phyloP scores from a whole-genome alignment of 164 flowering plant species.

The Liriodendron chinense region DNA sequence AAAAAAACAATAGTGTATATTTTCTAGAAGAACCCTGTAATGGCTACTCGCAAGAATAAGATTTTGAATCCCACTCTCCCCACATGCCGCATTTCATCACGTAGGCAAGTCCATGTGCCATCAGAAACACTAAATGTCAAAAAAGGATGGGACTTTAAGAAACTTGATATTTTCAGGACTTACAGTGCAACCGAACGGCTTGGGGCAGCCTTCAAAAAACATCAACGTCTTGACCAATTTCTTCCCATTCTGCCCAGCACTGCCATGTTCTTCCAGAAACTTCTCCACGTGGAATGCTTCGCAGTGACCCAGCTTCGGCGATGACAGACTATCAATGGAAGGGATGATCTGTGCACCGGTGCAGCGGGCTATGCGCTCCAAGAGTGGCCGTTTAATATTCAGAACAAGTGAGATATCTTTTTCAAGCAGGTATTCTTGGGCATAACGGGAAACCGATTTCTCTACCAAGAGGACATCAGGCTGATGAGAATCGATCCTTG shows the following conservation, averaged over 20 bases:
- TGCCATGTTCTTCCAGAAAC: slow-evolving; percentile 75
- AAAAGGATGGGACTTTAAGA: background rate
- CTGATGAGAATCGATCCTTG: slow-evolving; percentile 77
- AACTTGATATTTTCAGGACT: slow-evolving; percentile 24
- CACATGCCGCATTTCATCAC: background rate
- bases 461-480: slow-evolving; percentile 92
- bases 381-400: slow-evolving; percentile 82
- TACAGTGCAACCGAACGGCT: slow-evolving; percentile 89
- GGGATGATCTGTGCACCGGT: slow-evolving; percentile 89
- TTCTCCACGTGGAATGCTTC: slow-evolving; percentile 75
- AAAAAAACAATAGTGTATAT: no score
- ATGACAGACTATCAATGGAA: slow-evolving; percentile 83
- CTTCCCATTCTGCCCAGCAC: slow-evolving; percentile 81
- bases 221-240: slow-evolving; percentile 77
- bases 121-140: background rate
- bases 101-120: background rate
- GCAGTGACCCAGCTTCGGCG: slow-evolving; percentile 78
- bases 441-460: slow-evolving; percentile 89
- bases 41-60: no score
- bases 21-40: no score
- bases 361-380: slow-evolving; percentile 96
- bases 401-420: slow-evolving; percentile 91
- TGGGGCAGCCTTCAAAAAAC: slow-evolving; percentile 96
- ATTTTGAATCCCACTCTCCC: background rate
- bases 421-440: slow-evolving; percentile 84